Evolutionary conservation across 2,329 filamentous ascomycete species (phyloP), one percentile per base, ranked within the genome.

Genomic region (Xylariaceae sp.): DNA sequence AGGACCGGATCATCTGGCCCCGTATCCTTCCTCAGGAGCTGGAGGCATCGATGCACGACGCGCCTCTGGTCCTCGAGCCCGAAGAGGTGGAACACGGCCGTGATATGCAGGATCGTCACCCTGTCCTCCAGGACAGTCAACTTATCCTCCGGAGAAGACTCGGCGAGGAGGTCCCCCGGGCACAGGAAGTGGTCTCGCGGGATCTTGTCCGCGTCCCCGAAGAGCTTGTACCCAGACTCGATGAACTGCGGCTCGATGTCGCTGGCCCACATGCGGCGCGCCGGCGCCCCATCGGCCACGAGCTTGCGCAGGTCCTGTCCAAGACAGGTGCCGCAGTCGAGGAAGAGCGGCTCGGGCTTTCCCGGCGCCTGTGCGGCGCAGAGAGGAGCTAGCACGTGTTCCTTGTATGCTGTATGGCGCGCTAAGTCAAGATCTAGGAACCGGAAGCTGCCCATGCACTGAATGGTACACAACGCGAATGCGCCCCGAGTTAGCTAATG

Each of bases 231-330:
- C 4, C 66, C 65, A 1, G 64, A 43, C 9, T 64, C 56, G 45
- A 68, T 59, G 47, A 68, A 63, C 2, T 51, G 54, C 2, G 52
- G 49, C 23, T 59, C 51, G 14, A 67, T 53, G 38, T 66, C 63
- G 16, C 58, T 55, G 8, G 57, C 61, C 41, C 56, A 60, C 3
- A 66, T 43, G 9, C 56, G 48, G 3, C 44, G 38, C 0, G 54
- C 40, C 1, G 51, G 52, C 1, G 50, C 59, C 13, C 63, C 64
- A 37, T 66, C 63, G 23, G 46, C 51, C 23, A 60, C 54, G 2
- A 71, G 57, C 47, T 65, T 66, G 21, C 65, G 65, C 18, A 68
- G 14, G 43, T 68, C 66, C 40, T 69, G 65, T 15, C 64, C 65
- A 14, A 68, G 55, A 46, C 67, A 68, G 43, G 59, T 62, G 12